Percentiles rank a stretch among this genome's conserved stretches.
phyloP scores from a whole-genome alignment of 2,329 filamentous ascomycete species.

The Bipolaris bicolor region DNA sequence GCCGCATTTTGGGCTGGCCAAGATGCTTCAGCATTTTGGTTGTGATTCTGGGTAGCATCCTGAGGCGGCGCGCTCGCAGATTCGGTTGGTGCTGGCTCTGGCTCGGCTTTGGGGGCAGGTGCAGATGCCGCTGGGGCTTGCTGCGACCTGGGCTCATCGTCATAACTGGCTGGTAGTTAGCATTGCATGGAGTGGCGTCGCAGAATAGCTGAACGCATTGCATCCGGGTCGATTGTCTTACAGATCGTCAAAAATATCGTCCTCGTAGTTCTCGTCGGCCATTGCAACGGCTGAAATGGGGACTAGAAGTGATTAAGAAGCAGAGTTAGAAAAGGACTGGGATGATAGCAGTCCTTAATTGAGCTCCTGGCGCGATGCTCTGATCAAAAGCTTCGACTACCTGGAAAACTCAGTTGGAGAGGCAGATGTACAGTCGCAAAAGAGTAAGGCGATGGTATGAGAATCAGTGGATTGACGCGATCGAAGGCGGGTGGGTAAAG shows the following conservation, averaged over 20 bases:
- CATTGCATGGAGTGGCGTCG: not conserved
- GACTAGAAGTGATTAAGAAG: not conserved
- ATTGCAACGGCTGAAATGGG: conserved; percentile 53
- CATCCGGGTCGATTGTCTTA: conserved; percentile 57
- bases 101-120: conserved; percentile 26
- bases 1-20: conserved; percentile 28
- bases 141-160: conserved; percentile 48
- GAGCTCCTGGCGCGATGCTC: not conserved
- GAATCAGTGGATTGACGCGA: not conserved
- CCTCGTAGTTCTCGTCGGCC: conserved; percentile 86
- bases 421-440: not conserved
- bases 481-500: not conserved
- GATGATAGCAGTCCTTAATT: not conserved
- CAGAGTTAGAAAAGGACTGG: not conserved
- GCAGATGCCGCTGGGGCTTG: conserved; percentile 27
- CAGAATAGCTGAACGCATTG: not conserved
- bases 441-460: not conserved
- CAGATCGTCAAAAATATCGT: conserved; percentile 96
- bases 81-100: conserved; percentile 30
- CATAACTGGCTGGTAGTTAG: conserved; percentile 46
- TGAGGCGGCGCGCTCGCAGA: conserved; percentile 24
- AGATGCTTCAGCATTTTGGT: conserved; percentile 22
- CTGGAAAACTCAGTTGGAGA: not conserved
- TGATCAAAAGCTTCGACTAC: not conserved
- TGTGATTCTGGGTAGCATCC: conserved; percentile 23